Conservation (phyloP, 1,284 basidiomycete species). For the Neolentinus lepideus region DNA sequence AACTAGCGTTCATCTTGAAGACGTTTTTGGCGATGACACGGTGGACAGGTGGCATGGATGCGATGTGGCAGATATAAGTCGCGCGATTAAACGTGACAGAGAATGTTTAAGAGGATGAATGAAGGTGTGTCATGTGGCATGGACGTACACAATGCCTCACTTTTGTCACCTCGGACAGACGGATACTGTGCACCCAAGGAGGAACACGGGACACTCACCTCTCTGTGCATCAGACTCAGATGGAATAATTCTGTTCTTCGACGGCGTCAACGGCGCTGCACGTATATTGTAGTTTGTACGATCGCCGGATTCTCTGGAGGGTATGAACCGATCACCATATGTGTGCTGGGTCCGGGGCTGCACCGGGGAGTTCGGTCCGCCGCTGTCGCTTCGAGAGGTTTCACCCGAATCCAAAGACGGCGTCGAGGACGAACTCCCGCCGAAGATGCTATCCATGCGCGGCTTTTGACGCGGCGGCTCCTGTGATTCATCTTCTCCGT, state of each 20-base stretch:
- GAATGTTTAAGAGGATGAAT: too few species aligned
- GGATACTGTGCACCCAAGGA: not conserved
- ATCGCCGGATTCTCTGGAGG: constrained; percentile 62
- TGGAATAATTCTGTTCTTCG: constrained; percentile 65
- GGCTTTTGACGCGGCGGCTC: constrained; percentile 35
- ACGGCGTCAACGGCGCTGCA: constrained; percentile 59
- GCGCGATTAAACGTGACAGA: not conserved
- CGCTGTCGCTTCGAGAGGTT: constrained; percentile 33
- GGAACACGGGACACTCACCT: constrained; percentile 32
- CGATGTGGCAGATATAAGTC: too few species aligned
- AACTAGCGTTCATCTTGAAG: too few species aligned
- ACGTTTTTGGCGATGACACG: too few species aligned
- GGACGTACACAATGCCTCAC: too few species aligned
- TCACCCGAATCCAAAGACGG: constrained; percentile 48
- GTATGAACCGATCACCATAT: constrained; percentile 78
- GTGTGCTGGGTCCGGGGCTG: constrained; percentile 24
- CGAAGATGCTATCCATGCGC: constrained; percentile 37
- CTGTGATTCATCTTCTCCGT: constrained; percentile 42
- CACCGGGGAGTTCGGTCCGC: constrained; percentile 13
- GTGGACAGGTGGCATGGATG: too few species aligned
- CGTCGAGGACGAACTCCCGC: constrained; percentile 34
- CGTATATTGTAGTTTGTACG: constrained; percentile 72
- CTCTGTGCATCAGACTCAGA: constrained; percentile 74
- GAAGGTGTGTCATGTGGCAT: too few species aligned
- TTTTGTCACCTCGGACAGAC: not conserved